Conservation (phyloP, 2,329 filamentous ascomycete species). For the Geoglossum cookeanum region DNA sequence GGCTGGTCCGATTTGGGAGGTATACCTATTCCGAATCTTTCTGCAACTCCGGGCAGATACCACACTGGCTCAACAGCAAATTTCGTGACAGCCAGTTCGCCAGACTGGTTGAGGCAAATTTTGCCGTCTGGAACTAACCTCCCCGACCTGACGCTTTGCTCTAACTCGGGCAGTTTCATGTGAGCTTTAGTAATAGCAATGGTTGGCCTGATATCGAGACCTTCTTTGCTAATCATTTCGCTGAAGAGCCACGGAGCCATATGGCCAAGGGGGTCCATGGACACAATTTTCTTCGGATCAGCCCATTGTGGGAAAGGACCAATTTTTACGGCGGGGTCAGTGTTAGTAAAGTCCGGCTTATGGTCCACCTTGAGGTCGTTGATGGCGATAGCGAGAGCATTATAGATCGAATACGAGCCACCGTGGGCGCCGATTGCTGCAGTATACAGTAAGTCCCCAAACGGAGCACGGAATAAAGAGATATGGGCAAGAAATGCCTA, state of each 20-base stretch:
- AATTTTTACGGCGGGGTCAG: constrained; percentile 76
- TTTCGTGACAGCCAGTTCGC: constrained; percentile 87
- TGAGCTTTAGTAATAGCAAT: constrained; percentile 85
- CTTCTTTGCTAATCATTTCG: constrained; percentile 56
- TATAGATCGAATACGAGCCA: constrained; percentile 91
- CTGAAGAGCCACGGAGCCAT: constrained; percentile 68
- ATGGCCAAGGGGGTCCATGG: constrained; percentile 92
- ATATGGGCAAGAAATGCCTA: not conserved
- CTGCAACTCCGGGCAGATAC: constrained; percentile 44
- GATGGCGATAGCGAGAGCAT: constrained; percentile 79
- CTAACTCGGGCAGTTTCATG: constrained; percentile 92
- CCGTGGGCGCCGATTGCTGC: constrained; percentile 52
- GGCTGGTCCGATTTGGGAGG: not conserved
- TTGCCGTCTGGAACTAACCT: constrained; percentile 59
- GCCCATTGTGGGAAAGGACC: constrained; percentile 81
- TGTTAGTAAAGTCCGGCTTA: constrained; percentile 61
- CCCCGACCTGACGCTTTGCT: constrained; percentile 66
- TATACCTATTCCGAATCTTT: constrained; percentile 75
- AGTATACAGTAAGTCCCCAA: not conserved
- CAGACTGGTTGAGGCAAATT: constrained; percentile 67
- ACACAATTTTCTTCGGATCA: constrained; percentile 83
- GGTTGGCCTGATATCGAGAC: constrained; percentile 72
- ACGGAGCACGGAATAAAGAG: not conserved
- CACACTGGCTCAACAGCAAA: constrained; percentile 84
- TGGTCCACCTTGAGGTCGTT: constrained; percentile 74